Evolutionary conservation across 306 rosid genomes (phyloP).

Genomic region (Lablab purpureus): DNA sequence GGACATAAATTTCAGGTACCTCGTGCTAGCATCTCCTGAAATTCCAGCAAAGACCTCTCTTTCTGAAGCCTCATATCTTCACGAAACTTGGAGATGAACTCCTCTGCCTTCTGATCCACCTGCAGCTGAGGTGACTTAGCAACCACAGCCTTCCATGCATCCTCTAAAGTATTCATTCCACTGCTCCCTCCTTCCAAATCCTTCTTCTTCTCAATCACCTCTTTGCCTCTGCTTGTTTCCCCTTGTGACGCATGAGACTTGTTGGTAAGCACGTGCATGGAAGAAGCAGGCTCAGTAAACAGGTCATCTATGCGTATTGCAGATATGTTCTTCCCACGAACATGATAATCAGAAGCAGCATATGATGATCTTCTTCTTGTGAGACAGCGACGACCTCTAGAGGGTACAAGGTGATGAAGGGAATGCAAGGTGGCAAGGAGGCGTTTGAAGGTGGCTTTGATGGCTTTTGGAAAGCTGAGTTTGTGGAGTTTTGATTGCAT

Average conservation of each 20-base stretch:
- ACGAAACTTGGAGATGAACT: conserved; percentile 66
- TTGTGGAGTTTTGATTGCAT: conserved; percentile 55
- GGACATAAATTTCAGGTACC: conserved; percentile 29
- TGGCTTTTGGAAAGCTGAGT: conserved; percentile 51
- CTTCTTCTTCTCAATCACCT: conserved; percentile 23
- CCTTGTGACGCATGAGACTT: conserved; percentile 25
- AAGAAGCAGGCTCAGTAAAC: conserved; percentile 46
- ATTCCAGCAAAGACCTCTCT: conserved; percentile 50
- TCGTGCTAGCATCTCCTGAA: conserved; percentile 48
- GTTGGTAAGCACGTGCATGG: not conserved
- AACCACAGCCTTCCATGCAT: conserved; percentile 55
- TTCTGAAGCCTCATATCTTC: conserved; percentile 51
- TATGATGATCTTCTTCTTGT: conserved; percentile 34
- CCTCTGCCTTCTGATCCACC: conserved; percentile 62
- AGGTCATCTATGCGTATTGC: conserved; percentile 71
- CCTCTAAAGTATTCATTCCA: conserved; percentile 43
- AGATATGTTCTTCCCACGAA: conserved; percentile 37
- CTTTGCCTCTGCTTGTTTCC: conserved; percentile 50
- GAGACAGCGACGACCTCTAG: conserved; percentile 53
- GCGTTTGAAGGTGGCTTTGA: conserved; percentile 52
- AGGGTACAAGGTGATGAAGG: conserved; percentile 47
- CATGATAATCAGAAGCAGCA: conserved; percentile 40
- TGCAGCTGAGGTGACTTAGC: conserved; percentile 47
- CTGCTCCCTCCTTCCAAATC: conserved; percentile 29
- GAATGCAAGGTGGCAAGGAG: conserved; percentile 47